phyloP scores from a whole-genome alignment of 148 eudicot genomes.

The Rhododendron henanense region DNA sequence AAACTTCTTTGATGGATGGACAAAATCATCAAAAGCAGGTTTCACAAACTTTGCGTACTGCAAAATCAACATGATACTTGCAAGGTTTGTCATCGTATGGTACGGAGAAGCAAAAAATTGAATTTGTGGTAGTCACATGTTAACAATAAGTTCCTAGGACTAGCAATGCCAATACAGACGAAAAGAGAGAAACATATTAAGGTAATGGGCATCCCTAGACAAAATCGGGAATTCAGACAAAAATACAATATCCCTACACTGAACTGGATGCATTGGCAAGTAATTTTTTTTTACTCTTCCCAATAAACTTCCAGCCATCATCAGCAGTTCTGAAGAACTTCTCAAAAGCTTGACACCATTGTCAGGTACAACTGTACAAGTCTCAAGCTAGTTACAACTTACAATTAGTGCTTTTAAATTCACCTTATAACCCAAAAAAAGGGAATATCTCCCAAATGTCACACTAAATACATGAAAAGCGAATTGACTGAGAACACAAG shows the following conservation, averaged over 20 bases:
- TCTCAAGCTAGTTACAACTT: background rate
- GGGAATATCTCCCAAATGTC: background rate
- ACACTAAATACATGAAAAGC: background rate
- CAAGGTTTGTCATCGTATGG: background rate
- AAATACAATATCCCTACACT: background rate
- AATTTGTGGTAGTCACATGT: background rate
- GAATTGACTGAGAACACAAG: background rate
- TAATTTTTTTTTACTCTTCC: background rate
- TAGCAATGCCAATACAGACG: background rate
- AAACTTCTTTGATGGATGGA: conserved; percentile 91
- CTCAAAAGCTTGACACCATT: background rate
- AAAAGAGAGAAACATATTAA: background rate
- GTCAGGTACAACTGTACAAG: background rate
- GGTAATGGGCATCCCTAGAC: background rate
- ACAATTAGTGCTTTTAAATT: background rate
- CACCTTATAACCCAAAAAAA: background rate
- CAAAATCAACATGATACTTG: conserved; percentile 16
- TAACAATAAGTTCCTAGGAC: background rate
- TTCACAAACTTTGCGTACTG: conserved; percentile 98
- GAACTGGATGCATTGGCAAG: background rate
- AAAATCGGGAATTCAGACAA: background rate
- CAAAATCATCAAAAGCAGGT: conserved; percentile 97
- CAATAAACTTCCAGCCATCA: background rate
- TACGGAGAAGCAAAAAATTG: background rate
- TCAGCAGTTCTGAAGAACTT: background rate